These are phyloP conservation scores for Geotrichum cucujoidarum DNA, from an alignment of 1,139 yeast species.

Conservation along the genomic window DNA sequence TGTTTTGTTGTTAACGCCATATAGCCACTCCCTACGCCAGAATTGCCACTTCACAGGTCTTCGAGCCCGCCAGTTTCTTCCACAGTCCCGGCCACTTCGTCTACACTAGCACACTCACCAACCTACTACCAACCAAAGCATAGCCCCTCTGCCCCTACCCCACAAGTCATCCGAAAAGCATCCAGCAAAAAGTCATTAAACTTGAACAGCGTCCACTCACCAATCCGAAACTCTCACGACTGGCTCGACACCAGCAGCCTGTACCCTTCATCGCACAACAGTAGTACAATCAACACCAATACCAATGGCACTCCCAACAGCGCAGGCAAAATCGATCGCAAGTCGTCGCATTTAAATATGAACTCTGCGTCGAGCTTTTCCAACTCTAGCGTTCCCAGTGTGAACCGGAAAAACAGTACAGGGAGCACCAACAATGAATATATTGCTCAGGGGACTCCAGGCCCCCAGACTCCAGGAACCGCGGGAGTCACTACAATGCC, in stretches of 20 bases:
- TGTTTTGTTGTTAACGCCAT: too few species aligned
- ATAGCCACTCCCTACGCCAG: conserved; percentile 42
- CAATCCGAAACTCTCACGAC: conserved; percentile 16
- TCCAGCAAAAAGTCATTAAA: conserved; percentile 6
- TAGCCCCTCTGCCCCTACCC: conserved; percentile 7
- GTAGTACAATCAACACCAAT: not conserved
- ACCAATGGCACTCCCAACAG: too few species aligned
- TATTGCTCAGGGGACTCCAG: not conserved
- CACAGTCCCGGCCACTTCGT: conserved; percentile 14
- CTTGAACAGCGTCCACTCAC: conserved; percentile 8
- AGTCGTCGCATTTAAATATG: not conserved
- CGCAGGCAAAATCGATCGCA: not conserved
- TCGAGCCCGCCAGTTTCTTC: too few species aligned
- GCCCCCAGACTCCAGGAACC: not conserved
- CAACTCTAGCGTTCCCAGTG: not conserved
- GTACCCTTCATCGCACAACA: conserved; percentile 8
- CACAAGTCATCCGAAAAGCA: conserved; percentile 15
- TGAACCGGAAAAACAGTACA: conserved; percentile 7
- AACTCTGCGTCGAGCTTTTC: not conserved
- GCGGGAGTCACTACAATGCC: conserved; percentile 2
- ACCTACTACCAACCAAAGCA: conserved; percentile 4
- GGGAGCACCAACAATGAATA: conserved; percentile 4
- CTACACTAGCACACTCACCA: conserved; percentile 11
- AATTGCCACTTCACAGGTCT: conserved; percentile 17
- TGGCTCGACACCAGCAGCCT: conserved; percentile 17